Evolutionary conservation across 2,329 filamentous ascomycete species (phyloP), one percentile per base, ranked within the genome.

Genomic region (Zymoseptoria brevis): DNA sequence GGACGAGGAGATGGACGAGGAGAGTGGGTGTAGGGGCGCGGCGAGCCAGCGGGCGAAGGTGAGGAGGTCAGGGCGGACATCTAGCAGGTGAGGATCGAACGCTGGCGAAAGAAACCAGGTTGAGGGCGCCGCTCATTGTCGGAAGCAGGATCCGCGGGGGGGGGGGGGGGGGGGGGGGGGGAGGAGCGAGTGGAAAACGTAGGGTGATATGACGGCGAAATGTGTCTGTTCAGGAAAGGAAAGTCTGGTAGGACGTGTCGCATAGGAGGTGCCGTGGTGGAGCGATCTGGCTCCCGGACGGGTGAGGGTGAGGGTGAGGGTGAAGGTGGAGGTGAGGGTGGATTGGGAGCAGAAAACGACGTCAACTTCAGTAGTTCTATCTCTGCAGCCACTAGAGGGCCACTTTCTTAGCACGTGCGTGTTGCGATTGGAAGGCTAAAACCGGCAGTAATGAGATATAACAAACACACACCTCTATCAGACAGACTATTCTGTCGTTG

Each of bases 61-160:
- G 57, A 58, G 21, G 50, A 54, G 26, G 57, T 58, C 52, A 58
- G 26, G 59, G 51, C 56, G 59, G 52, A 58, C 56, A 58, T 58
- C 11, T 45, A 45, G 35, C 16, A 45, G 35, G 35, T 45, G 35
- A 45, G 16, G 13, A 45, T 45, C 35, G 35, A 45, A 45, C 35
- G 16, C 35, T 13, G 35, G 13, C 35, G 35, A 11, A 45, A 45
- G 13, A 6, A 11, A 45, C 35, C 13, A 45, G 35, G 35, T 13
- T 11, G n/a, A 45, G 35, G 35, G 35, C 35, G 35, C 35, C 35
- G 35, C 35, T 16, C 13, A 45, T 45, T 45, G 35, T 45, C 35
- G 35, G 35, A 45, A 45, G 35, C 35, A 45, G 35, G 13, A 45
- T 45, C 35, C 35, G 35, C 35, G 35, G 35, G 26, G n/a, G n/a